Evolutionary conservation across 331 rosid species (phyloP).

Genomic region (Prunus yedoensis): DNA sequence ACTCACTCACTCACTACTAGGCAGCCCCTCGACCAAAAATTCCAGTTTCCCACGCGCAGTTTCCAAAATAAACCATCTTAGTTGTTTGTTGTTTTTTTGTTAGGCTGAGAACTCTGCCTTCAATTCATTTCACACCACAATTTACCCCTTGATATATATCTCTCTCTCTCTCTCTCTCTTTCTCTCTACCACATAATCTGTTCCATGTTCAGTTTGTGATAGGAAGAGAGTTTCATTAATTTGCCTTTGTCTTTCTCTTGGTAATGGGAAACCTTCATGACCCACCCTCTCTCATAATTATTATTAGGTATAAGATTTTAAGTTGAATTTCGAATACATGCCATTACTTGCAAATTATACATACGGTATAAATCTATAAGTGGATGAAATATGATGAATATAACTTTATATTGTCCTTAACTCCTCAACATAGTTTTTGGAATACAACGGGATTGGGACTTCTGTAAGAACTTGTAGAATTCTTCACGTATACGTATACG

Average conservation of each 20-base stretch:
- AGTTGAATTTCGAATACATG: no score
- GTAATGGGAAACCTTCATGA: neutral
- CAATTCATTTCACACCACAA: constrained; percentile 19
- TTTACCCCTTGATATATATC: neutral
- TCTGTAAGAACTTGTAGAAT: no score
- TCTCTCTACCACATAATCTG: neutral
- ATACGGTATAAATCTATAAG: no score
- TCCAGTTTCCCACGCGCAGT: constrained; percentile 20
- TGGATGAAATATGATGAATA: no score
- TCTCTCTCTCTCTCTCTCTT: neutral
- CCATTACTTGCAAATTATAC: no score
- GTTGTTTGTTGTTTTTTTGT: neutral
- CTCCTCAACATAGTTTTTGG: no score
- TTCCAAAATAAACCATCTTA: neutral
- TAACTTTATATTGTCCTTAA: no score
- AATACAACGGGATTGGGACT: no score
- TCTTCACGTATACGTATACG: no score
- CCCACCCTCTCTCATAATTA: neutral
- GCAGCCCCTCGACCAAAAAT: neutral
- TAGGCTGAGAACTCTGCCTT: neutral
- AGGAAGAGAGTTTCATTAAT: neutral
- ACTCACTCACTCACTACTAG: neutral
- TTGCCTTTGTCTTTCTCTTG: neutral
- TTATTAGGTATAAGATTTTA: no score
- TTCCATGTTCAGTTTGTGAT: neutral